Conservation (phyloP, 2,329 filamentous ascomycete species). For the Fusarium multiceps region DNA sequence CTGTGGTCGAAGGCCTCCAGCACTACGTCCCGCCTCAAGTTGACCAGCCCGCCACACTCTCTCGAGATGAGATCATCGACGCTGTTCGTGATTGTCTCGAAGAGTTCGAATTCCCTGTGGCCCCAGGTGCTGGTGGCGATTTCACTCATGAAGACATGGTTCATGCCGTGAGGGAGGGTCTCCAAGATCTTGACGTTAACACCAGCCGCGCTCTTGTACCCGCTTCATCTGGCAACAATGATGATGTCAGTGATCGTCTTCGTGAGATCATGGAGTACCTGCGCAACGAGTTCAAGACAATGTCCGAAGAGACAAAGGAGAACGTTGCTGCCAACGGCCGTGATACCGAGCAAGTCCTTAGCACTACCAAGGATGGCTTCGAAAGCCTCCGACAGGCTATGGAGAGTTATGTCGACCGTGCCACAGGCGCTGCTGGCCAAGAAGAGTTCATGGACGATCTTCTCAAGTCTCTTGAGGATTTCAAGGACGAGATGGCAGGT, state of each 20-base stretch:
- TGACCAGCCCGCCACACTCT: slow-evolving; percentile 74
- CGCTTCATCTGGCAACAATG: slow-evolving; percentile 51
- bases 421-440: slow-evolving; percentile 74
- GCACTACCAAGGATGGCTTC: slow-evolving; percentile 87
- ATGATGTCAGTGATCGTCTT: slow-evolving; percentile 66
- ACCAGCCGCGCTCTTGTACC: slow-evolving; percentile 55
- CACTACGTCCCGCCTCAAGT: slow-evolving; percentile 81
- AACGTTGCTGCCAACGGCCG: slow-evolving; percentile 82
- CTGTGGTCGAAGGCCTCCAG: slow-evolving; percentile 86
- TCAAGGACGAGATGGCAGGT: slow-evolving; percentile 73
- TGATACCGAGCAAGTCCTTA: slow-evolving; percentile 88
- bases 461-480: slow-evolving; percentile 72
- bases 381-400: slow-evolving; percentile 84
- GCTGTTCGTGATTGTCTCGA: slow-evolving; percentile 89
- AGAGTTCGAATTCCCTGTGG: slow-evolving; percentile 80
- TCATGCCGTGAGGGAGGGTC: slow-evolving; percentile 70
- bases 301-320: slow-evolving; percentile 76
- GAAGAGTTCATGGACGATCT: slow-evolving; percentile 82
- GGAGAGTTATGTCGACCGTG: slow-evolving; percentile 81
- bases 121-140: slow-evolving; percentile 64
- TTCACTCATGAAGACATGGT: slow-evolving; percentile 72
- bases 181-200: slow-evolving; percentile 62
- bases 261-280: slow-evolving; percentile 74
- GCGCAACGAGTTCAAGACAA: slow-evolving; percentile 67
- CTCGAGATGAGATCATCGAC: slow-evolving; percentile 84